These are phyloP conservation scores for Solanum lycopersicoides DNA, from an alignment of 257 asterid genomes.

Conservation along the genomic window DNA sequence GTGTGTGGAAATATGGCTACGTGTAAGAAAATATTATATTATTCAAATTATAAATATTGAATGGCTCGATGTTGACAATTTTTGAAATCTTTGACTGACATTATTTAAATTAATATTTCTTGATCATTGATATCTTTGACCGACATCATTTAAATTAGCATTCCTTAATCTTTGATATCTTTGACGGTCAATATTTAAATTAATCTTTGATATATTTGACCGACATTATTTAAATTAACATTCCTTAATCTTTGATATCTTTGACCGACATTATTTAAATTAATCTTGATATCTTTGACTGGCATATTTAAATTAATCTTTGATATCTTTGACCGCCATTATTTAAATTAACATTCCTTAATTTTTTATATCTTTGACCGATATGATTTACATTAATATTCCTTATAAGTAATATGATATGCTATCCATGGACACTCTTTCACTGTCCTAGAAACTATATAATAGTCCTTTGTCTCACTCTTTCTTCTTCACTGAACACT, in stretches of 20 bases:
- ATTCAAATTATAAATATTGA: too few species aligned
- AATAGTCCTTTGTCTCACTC: neutral
- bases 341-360: neutral
- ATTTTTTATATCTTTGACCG: too few species aligned
- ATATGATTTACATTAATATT: too few species aligned
- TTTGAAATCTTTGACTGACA: too few species aligned
- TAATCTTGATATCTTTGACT: too few species aligned
- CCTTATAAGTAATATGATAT: neutral
- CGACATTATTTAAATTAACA: too few species aligned
- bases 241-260: neutral
- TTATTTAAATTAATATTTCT: too few species aligned
- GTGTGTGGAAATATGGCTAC: neutral
- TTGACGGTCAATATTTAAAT: too few species aligned
- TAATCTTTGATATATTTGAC: neutral
- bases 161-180: too few species aligned
- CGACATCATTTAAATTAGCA: too few species aligned
- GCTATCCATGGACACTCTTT: neutral
- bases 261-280: neutral
- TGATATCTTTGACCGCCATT: neutral
- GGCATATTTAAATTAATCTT: too few species aligned
- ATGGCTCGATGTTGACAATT: too few species aligned
- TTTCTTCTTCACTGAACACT: neutral
- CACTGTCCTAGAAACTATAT: neutral
- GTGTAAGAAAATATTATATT: neutral
- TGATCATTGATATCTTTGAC: neutral